These are phyloP conservation scores for Xanthoparmelia taractica DNA, from an alignment of 495 filamentous ascomycete genomes.

Conservation along the genomic window DNA sequence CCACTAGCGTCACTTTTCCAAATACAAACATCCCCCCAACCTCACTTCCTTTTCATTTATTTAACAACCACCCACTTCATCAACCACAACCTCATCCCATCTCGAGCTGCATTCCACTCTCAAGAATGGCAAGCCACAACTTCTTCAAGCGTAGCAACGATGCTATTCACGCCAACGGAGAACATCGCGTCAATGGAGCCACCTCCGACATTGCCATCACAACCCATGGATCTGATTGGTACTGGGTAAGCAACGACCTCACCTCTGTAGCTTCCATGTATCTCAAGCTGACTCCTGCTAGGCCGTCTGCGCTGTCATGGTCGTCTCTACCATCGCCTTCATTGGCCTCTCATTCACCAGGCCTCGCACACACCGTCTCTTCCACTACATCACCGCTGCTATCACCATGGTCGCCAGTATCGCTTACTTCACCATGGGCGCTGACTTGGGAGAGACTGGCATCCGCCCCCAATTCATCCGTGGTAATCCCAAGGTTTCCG, in stretches of 20 bases:
- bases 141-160: slow-evolving; percentile 33
- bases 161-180: slow-evolving; percentile 44
- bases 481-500: slow-evolving; percentile 35
- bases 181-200: slow-evolving; percentile 31
- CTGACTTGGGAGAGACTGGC: slow-evolving; percentile 58
- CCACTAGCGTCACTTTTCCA: slow-evolving; percentile 10
- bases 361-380: slow-evolving; percentile 49
- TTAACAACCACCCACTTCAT: neutral
- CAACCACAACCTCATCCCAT: neutral
- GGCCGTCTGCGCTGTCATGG: slow-evolving; percentile 39
- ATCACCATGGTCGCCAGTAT: slow-evolving; percentile 55
- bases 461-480: slow-evolving; percentile 50
- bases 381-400: slow-evolving; percentile 60
- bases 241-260: slow-evolving; percentile 37
- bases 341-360: slow-evolving; percentile 42
- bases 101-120: neutral
- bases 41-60: neutral
- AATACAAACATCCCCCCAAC: slow-evolving; percentile 11
- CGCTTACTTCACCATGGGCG: slow-evolving; percentile 62
- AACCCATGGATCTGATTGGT: slow-evolving; percentile 50
- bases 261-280: neutral
- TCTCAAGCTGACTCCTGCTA: slow-evolving; percentile 11
- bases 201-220: slow-evolving; percentile 52
- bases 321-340: slow-evolving; percentile 34
- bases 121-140: slow-evolving; percentile 13